Evolutionary conservation across 805 yeast species (phyloP), one percentile per base, ranked within the genome.

Genomic region (Saccharomycopsis microspora): DNA sequence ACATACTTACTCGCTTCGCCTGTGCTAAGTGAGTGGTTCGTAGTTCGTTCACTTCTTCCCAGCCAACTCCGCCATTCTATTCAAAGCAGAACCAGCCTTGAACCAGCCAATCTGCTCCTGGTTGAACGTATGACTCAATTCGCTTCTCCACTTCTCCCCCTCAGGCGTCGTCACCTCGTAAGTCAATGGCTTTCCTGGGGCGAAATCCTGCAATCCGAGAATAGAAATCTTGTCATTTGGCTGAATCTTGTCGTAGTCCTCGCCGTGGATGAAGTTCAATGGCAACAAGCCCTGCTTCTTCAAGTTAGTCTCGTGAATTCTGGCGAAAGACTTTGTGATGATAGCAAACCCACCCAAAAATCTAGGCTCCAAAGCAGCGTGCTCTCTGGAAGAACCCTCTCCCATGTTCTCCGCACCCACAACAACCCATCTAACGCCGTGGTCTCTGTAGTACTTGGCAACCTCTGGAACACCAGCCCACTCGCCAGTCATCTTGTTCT

Each of bases 361-460:
- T 77, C 98, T 85, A 76, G 98, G 98, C 79, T 89, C 96, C 68
- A 90, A 80, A 60, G 98, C 98, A 66, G 97, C 98, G 69, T 90
- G 98, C 75, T 90, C 98, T 79, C 98, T 87, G 61, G 97, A 90
- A 55, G 97, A 89, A 75, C 98, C 98, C 77, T 90, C 98, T 78
- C 98, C 98, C 64, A 89, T 86, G 77, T 90, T 90, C 74, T 90
- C 97, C 65, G 87, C 97, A 71, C 97, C 98, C 64, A 90, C 78
- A 57, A 90, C 97, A 71, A 89, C 96, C 97, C 97, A 90, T 64
- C 75, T 82, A 64, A 82, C 74, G 60, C 95, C 96, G 58, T 81
- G 72, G 65, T 86, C 95, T 74, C 96, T 85, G 89, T 90, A 90
- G 68, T 79, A 85, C 67, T 78, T 81, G 62, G 95, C 97, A 59